Evolutionary conservation across 352 stramenopile species (phyloP), one percentile per base, ranked within the genome.

Genomic region (Phytophthora tubulina): DNA sequence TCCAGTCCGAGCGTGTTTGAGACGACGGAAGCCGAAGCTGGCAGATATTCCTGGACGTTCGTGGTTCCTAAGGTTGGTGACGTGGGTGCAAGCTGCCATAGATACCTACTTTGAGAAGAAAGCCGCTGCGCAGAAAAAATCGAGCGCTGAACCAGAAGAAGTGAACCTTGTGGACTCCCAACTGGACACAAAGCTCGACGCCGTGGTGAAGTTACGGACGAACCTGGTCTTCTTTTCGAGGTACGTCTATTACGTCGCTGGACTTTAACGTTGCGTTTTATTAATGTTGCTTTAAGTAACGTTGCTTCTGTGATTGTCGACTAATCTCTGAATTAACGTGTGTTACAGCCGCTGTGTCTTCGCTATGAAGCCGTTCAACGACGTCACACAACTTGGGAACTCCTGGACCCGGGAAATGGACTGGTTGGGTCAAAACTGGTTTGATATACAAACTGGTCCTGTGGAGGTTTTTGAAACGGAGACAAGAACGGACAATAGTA

Each of bases 341-440:
- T 21, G 1, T 21, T 21, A 52, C 21, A 52, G 45, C 6, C 8
- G 45, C 6, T 52, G 5, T n/a, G 21, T 35, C 3, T n/a, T 35
- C 33, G 45, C 45, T 7, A 52, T 52, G 45, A 52, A 33, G 10
- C 35, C 45, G n/a, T 52, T 52, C 45, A 35, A 52, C 21, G 45
- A 52, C 7, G 10, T 7, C 2, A 35, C 9, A 31, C 33, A 52
- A 10, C 17, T 52, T 10, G 21, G 4, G 5, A 52, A 7, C 0
- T 1, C 8, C 8, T 52, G 45, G 45, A 17, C 45, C 9, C 6
- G 21, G 6, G 45, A 36, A 4, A 35, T 52, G 45, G 8, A 8
- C 10, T 36, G 45, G 45, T 7, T 36, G 8, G 45, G 45, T n/a
- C 45, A 52, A 35, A 6, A 36, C 6, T 36, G 17, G 21, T 36